Percentiles rank a stretch among this genome's conserved stretches.
Evolutionary conservation across 805 yeast species (phyloP).

Genomic region (Deakozyma indianensis): DNA sequence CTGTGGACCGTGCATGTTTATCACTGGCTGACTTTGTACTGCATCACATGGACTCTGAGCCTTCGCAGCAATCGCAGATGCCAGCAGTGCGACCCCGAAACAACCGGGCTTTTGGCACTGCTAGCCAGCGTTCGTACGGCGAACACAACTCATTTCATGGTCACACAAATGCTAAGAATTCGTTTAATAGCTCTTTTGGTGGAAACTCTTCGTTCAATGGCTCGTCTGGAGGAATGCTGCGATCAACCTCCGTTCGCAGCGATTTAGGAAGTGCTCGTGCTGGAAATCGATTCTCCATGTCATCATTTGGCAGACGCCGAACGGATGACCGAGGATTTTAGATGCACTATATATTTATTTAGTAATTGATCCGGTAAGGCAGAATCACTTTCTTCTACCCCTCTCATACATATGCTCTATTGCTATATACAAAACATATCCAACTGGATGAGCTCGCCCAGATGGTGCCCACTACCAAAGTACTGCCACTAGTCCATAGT

Average conservation of each 20-base stretch:
- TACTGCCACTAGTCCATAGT: conserved; percentile 48
- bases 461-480: background rate
- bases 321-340: background rate
- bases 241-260: background rate
- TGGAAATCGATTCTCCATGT: background rate
- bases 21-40: conserved; percentile 3
- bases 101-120: background rate
- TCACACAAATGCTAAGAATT: no score
- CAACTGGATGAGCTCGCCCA: background rate
- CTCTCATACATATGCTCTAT: background rate
- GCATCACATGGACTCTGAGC: background rate
- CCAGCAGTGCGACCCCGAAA: background rate
- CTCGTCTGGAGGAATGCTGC: background rate
- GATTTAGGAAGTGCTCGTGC: background rate
- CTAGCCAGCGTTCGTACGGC: background rate
- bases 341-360: no score
- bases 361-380: no score
- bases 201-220: background rate
- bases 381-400: no score
- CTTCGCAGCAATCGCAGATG: background rate
- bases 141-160: background rate
- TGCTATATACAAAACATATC: background rate
- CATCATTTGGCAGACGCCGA: background rate
- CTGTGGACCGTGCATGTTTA: conserved; percentile 2
- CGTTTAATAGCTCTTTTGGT: background rate